These are phyloP conservation scores for Hypoxylon sp. DNA, from an alignment of 2,329 filamentous ascomycete genomes.

Conservation along the genomic window DNA sequence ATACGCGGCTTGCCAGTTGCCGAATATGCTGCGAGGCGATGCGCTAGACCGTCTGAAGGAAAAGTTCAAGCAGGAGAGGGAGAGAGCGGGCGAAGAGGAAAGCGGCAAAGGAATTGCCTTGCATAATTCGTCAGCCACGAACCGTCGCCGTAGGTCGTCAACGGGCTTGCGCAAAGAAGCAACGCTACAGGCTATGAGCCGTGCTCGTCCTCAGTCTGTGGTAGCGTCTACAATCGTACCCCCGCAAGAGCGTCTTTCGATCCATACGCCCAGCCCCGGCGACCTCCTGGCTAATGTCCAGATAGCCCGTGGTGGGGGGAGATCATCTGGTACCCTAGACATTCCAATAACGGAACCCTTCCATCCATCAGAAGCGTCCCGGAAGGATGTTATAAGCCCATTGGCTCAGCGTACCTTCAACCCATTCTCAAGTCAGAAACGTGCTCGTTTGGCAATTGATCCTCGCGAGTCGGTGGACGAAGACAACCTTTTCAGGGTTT, in stretches of 20 bases:
- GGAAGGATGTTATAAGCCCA: conserved; percentile 53
- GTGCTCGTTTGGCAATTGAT: conserved; percentile 62
- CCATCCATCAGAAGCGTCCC: conserved; percentile 44
- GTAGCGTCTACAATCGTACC: conserved; percentile 52
- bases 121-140: conserved; percentile 75
- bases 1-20: conserved; percentile 89
- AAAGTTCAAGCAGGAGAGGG: conserved; percentile 86
- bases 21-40: conserved; percentile 86
- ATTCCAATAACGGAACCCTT: conserved; percentile 40
- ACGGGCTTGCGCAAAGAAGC: conserved; percentile 82
- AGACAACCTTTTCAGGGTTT: conserved; percentile 86
- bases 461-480: conserved; percentile 86
- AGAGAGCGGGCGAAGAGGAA: conserved; percentile 82
- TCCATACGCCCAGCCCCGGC: conserved; percentile 69
- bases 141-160: conserved; percentile 74
- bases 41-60: conserved; percentile 87
- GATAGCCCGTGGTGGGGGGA: conserved; percentile 66
- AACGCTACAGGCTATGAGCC: conserved; percentile 71
- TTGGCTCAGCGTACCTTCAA: conserved; percentile 61
- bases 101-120: conserved; percentile 91
- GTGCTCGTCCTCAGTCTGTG: conserved; percentile 54
- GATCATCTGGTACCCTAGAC: conserved; percentile 44
- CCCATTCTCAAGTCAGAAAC: conserved; percentile 63
- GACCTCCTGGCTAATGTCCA: conserved; percentile 84
- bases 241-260: conserved; percentile 52